phyloP scores from a whole-genome alignment of 2,329 filamentous ascomycete species.

The Penicillium paneum region DNA sequence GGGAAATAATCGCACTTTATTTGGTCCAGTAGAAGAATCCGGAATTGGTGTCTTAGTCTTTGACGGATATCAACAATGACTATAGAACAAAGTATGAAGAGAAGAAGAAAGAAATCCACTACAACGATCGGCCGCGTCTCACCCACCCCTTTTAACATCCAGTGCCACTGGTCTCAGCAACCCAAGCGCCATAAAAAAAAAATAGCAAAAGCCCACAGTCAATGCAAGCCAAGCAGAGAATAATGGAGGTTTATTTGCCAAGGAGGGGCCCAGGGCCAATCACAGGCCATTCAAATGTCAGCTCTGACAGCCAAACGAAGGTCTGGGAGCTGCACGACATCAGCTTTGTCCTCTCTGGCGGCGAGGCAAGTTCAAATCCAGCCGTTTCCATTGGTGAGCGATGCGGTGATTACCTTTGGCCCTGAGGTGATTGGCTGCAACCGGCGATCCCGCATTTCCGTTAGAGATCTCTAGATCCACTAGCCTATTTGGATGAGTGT shows the following conservation, averaged over 20 bases:
- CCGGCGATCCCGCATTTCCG: not conserved
- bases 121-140: not conserved
- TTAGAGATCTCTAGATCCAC: not conserved
- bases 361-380: conserved; percentile 8
- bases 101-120: not conserved
- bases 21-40: not conserved
- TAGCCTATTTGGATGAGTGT: not conserved
- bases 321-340: not conserved
- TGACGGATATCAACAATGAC: not conserved
- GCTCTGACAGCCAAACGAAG: not conserved
- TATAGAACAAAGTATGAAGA: conserved; percentile 4
- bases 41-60: not conserved
- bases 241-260: conserved; percentile 7
- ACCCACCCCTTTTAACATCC: conserved; percentile 4
- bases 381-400: conserved; percentile 8
- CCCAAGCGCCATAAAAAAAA: not conserved
- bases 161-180: conserved; percentile 3
- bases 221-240: conserved; percentile 7
- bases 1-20: not conserved
- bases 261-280: conserved; percentile 10
- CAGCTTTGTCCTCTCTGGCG: not conserved
- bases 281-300: conserved; percentile 13
- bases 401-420: conserved; percentile 12
- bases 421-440: conserved; percentile 8
- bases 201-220: conserved; percentile 1